Conservation (phyloP, 2,329 filamentous ascomycete genomes). For the Aspergillus fumigatiaffinis region DNA sequence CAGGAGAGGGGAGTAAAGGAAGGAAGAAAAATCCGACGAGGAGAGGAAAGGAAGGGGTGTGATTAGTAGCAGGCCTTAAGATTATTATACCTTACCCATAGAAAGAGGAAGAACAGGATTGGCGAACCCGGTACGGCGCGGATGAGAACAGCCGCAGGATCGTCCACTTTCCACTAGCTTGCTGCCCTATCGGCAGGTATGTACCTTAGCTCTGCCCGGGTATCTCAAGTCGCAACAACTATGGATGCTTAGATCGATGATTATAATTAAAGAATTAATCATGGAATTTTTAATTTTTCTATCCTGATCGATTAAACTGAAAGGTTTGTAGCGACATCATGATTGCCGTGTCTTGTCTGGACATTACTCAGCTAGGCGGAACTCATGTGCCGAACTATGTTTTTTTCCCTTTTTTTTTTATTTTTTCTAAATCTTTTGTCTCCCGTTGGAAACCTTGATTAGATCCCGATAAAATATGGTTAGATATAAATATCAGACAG, state of each 20-base stretch:
- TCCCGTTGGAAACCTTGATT: not conserved
- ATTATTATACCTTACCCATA: not conserved
- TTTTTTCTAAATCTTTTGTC: not conserved
- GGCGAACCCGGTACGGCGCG: slow-evolving; percentile 12
- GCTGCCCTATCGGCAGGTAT: not conserved
- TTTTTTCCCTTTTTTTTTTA: too few relatives aligned
- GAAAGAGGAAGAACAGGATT: not conserved
- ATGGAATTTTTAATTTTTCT: not conserved
- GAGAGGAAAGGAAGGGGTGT: not conserved
- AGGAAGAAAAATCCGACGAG: not conserved
- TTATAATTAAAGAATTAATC: not conserved
- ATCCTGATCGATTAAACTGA: not conserved
- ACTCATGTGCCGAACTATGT: not conserved
- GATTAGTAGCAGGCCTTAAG: not conserved
- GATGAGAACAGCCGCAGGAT: slow-evolving; percentile 4
- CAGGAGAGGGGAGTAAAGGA: not conserved
- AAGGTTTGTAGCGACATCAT: not conserved
- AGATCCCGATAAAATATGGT: not conserved
- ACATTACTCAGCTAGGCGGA: not conserved
- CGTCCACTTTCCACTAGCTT: not conserved
- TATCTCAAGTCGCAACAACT: not conserved
- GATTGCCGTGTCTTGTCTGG: not conserved
- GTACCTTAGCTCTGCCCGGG: not conserved
- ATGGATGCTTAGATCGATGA: not conserved
- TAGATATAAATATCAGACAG: not conserved